phyloP scores from a whole-genome alignment of 2,329 filamentous ascomycete species.

The Fusarium stilboides region DNA sequence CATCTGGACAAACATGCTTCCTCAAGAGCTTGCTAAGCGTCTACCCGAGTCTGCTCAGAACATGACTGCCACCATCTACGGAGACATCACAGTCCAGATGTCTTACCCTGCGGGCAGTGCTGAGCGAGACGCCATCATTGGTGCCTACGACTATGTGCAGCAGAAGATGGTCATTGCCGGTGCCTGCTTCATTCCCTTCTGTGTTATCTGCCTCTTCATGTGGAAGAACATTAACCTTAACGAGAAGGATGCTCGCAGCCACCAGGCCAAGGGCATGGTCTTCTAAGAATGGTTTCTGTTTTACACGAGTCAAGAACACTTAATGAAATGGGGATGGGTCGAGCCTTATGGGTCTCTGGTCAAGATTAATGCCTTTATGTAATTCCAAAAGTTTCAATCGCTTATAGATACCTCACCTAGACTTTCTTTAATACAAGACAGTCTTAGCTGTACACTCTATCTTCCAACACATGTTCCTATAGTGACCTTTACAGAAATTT shows the following conservation, averaged over 20 bases:
- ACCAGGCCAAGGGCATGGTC: constrained; percentile 54
- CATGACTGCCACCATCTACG: constrained; percentile 57
- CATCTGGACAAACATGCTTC: constrained; percentile 72
- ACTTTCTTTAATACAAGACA: constrained; percentile 5
- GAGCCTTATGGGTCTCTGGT: neutral
- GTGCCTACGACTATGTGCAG: constrained; percentile 64
- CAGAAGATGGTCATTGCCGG: constrained; percentile 60
- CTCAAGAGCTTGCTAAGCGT: constrained; percentile 56
- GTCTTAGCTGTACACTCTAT: neutral
- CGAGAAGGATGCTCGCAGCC: constrained; percentile 49
- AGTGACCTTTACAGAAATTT: neutral
- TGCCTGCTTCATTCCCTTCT: constrained; percentile 55
- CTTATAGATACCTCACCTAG: constrained; percentile 9
- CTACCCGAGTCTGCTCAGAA: constrained; percentile 61
- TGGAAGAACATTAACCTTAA: constrained; percentile 59
- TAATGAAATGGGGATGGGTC: neutral
- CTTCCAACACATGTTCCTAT: neutral
- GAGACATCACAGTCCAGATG: constrained; percentile 67
- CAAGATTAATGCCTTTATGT: constrained; percentile 19
- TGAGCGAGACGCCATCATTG: constrained; percentile 69
- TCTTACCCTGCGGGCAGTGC: constrained; percentile 63
- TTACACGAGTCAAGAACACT: neutral
- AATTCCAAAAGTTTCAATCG: constrained; percentile 26
- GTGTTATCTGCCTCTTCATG: constrained; percentile 52
- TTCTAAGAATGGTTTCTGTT: constrained; percentile 1